phyloP scores from a whole-genome alignment of 768 basidiomycete species.

The Peribolospora baueri region DNA sequence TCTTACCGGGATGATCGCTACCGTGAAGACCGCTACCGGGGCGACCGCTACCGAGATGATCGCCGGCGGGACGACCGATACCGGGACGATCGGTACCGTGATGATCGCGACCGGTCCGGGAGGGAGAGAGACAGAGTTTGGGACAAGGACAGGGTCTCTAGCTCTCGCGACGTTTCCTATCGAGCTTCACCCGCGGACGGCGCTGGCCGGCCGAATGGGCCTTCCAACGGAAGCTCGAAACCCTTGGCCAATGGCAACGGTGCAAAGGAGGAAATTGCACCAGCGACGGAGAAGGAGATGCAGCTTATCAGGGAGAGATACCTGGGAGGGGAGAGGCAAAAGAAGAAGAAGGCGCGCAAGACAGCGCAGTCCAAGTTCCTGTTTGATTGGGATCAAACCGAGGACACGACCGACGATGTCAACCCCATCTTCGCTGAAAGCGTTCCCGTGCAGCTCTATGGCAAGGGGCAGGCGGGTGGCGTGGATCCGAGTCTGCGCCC shows the following conservation, averaged over 20 bases:
- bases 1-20: background rate
- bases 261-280: background rate
- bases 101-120: background rate
- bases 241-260: conserved; percentile 21
- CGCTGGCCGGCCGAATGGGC: conserved; percentile 23
- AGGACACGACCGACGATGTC: conserved; percentile 50
- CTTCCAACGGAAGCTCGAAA: background rate
- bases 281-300: background rate
- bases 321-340: conserved; percentile 62
- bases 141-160: conserved; percentile 20
- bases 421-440: conserved; percentile 12
- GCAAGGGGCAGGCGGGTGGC: conserved; percentile 54
- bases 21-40: conserved; percentile 1
- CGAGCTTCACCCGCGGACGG: conserved; percentile 1
- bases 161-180: conserved; percentile 14
- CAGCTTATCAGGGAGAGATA: conserved; percentile 69
- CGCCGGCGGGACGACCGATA: conserved; percentile 24
- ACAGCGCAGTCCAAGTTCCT: conserved; percentile 92
- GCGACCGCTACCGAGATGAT: conserved; percentile 8
- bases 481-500: conserved; percentile 29
- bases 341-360: conserved; percentile 81
- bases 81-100: conserved; percentile 14
- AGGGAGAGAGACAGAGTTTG: background rate
- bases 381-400: conserved; percentile 96
- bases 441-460: conserved; percentile 25